Evolutionary conservation across 306 rosid species (phyloP), one percentile per base, ranked within the genome.

Genomic region (Begonia peltatifolia): DNA sequence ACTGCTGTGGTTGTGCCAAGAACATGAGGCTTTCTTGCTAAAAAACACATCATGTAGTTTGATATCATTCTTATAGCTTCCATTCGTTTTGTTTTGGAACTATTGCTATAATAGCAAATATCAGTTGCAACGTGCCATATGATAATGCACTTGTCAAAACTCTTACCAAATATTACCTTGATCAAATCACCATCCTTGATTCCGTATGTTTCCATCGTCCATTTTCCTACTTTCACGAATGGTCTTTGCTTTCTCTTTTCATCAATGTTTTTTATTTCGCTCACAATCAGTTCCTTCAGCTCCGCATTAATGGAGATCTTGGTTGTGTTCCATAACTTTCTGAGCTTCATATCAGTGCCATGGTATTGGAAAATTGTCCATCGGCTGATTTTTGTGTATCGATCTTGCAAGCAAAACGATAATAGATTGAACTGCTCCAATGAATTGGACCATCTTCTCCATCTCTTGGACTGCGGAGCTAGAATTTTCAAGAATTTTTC

Each of bases 101-200:
- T 0, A 6, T 44, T 41, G 38, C 70, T 61, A 57, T 73, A 38
- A 3, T 63, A 77, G 64, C 79, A 84, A 9, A 75, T 75, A 50
- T 77, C 73, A 55, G 94, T 84, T 68, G 85, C 87, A 60, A 84
- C 68, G 72, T 84, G 94, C 87, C 84, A 80, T 61, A 75, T 65
- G 3, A 72, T 44, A 23, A 84, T 77, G 74, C 84, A 70, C 47
- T 84, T 80, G 41, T 77, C 88, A 11, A 84, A 75, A 22, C 68
- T 42, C 46, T 47, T 14, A 10, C 46, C 6, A 11, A 42, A 18
- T 52, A 61, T 50, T 9, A 6, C 9, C 41, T 42, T 60, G 10
- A 30, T 46, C 9, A 14, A 51, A 62, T 80, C 78, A 74, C 68
- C 56, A 57, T 52, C 43, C 72, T 52, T 13, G 9, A n/a, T 57